Percentiles rank a stretch among this genome's conserved stretches.
Conservation (phyloP, 306 rosid genomes). For the Biancaea sappan region DNA sequence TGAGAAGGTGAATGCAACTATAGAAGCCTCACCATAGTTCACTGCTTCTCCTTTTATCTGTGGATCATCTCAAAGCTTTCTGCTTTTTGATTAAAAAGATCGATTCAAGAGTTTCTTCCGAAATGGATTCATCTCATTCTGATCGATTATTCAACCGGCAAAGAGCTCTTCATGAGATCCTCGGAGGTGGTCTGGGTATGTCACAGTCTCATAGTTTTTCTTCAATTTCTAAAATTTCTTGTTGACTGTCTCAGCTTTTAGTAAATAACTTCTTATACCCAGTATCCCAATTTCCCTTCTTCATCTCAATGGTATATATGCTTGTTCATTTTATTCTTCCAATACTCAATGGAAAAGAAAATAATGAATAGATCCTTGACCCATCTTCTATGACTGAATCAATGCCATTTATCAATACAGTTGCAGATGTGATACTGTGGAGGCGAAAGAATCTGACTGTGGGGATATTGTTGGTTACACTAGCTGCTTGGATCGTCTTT, state of each 20-base stretch:
- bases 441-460: slow-evolving; percentile 67
- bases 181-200: slow-evolving; percentile 83
- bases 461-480: slow-evolving; percentile 61
- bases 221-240: slow-evolving; percentile 30
- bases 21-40: slow-evolving; percentile 25
- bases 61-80: slow-evolving; percentile 41
- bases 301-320: slow-evolving; percentile 4
- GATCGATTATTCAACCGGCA: slow-evolving; percentile 69
- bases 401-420: slow-evolving; percentile 50
- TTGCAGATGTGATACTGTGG: slow-evolving; percentile 93
- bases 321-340: slow-evolving; percentile 10
- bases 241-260: not conserved
- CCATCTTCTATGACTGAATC: slow-evolving; percentile 28
- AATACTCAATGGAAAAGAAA: slow-evolving; percentile 5
- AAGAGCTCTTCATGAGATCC: slow-evolving; percentile 72
- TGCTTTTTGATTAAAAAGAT: slow-evolving; percentile 16
- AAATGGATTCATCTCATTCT: slow-evolving; percentile 69
- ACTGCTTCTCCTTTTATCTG: slow-evolving; percentile 31
- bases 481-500: slow-evolving; percentile 86
- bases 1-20: not conserved
- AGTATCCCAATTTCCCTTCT: not conserved
- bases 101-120: slow-evolving; percentile 45
- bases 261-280: not conserved
- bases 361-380: slow-evolving; percentile 19
- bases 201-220: slow-evolving; percentile 28